Evolutionary conservation across 148 eudicot species (phyloP).

Genomic region (Rhododendron molle): DNA sequence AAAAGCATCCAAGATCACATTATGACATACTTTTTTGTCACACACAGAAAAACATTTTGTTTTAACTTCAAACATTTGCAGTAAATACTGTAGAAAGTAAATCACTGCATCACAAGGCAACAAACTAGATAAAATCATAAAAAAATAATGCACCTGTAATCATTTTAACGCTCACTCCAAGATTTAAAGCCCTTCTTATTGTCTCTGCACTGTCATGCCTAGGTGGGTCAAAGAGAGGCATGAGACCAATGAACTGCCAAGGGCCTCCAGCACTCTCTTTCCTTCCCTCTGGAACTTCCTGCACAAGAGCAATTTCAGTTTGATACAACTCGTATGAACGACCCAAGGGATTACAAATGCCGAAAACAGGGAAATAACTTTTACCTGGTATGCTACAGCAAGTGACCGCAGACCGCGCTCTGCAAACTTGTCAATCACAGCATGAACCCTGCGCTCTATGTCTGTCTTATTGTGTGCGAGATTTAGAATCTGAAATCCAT

Average conservation of each 20-base stretch:
- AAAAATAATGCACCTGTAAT: slow-evolving; percentile 65
- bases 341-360: background rate
- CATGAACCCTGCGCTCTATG: slow-evolving; percentile 91
- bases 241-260: slow-evolving; percentile 90
- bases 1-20: background rate
- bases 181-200: slow-evolving; percentile 90
- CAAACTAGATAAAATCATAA: background rate
- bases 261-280: slow-evolving; percentile 97
- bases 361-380: slow-evolving; percentile 2
- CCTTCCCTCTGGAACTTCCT: slow-evolving; percentile 96
- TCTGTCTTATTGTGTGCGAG: slow-evolving; percentile 89
- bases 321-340: background rate
- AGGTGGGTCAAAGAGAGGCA: slow-evolving; percentile 99
- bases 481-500: slow-evolving; percentile 57
- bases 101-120: background rate
- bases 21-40: background rate
- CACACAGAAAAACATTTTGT: background rate
- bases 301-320: slow-evolving; percentile 9
- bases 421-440: slow-evolving; percentile 93
- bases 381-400: slow-evolving; percentile 95
- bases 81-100: background rate
- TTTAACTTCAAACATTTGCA: background rate
- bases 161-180: slow-evolving; percentile 97
- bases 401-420: slow-evolving; percentile 96
- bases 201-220: slow-evolving; percentile 99